Evolutionary conservation across 306 rosid genomes (phyloP).

Genomic region (Vigna nakashimae): DNA sequence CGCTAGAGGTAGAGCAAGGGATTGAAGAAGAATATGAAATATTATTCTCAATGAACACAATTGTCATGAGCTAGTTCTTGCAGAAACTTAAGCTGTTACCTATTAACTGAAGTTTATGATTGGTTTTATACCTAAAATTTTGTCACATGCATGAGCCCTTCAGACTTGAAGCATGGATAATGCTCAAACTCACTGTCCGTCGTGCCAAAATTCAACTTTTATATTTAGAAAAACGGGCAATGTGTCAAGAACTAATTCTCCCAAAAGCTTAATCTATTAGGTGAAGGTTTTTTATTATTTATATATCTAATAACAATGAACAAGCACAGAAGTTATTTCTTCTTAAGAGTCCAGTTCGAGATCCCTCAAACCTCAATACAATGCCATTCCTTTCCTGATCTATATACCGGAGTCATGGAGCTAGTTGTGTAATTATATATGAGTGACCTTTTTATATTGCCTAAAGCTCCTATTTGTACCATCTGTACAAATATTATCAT

Average conservation of each 20-base stretch:
- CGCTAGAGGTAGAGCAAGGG: background rate
- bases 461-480: constrained; percentile 11
- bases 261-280: background rate
- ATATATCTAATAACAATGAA: background rate
- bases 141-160: too few relatives aligned
- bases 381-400: constrained; percentile 2
- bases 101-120: background rate
- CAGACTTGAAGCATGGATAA: too few relatives aligned
- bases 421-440: background rate
- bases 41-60: background rate
- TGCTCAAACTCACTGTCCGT: too few relatives aligned
- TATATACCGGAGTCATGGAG: background rate
- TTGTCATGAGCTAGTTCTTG: background rate
- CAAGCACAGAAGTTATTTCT: background rate
- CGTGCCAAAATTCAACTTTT: background rate
- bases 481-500: background rate
- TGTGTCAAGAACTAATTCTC: background rate
- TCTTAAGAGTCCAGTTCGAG: background rate
- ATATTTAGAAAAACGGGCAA: background rate
- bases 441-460: background rate
- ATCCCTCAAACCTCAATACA: background rate
- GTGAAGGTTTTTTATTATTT: background rate
- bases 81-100: background rate
- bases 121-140: background rate
- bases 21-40: background rate